Base-by-base conservation (phyloP, 106 monocot genomes). In the Allium sativum region DNA sequence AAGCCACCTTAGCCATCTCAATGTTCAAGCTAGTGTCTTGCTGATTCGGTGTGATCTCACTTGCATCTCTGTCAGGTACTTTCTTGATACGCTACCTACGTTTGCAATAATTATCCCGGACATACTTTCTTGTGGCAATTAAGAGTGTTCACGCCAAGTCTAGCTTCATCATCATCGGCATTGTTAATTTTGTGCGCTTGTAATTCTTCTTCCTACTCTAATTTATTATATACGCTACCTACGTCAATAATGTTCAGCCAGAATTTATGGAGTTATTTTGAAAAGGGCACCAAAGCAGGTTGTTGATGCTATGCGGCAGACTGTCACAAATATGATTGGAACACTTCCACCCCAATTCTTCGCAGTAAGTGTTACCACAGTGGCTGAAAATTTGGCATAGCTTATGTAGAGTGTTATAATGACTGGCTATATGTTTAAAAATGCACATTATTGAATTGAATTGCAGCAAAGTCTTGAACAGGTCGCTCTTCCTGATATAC, bases 371-470 rank as follows among this genome's bases (percentile, higher is more conserved):
- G 84, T 90, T 41, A 82, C 79, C 10, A 96, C 95, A 45, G 90
- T 96, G 70, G 95, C 95, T 53, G 95, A 96, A 71, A 96, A 96
- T 72, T 77, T 96, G 66, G 95, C 95, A 44, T 90, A 96, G 68
- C 84, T 96, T 50, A 90, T 96, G 95, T 96, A 90, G 70, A 90
- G 95, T 71, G 82, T 96, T 65, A 50, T 96, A 79, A 96, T 96
- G 95, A 90, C 95, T 52, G 95, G 95, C 9, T 96, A 96, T 68
- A 96, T 90, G 95, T 96, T 96, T 61, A 84, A 83, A 72, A 96
- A 90, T 80, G 95, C 95, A 56, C 87, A 90, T n/a, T 82, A 87
- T 52, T 81, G 90, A 40, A 51, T 95, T 51, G 95, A 90, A 65
- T 61, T 90, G 52, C 95, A 95, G 56, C 86, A 90, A 64, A 87